Evolutionary conservation across 768 basidiomycete species (phyloP).

Genomic region (Hypsizygus marmoreus): DNA sequence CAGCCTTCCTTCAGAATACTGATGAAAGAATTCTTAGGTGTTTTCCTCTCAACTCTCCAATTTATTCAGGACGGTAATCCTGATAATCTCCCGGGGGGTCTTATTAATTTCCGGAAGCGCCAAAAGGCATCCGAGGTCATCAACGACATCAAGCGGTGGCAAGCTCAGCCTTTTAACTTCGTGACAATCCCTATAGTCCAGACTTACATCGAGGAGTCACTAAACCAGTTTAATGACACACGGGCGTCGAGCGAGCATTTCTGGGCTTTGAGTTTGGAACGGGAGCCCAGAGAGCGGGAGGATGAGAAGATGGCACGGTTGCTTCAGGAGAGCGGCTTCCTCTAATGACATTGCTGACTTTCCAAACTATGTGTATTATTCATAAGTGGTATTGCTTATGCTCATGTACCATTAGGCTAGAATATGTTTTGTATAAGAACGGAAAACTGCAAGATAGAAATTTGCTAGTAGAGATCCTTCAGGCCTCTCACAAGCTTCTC

Average conservation of each 20-base stretch:
- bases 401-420: conserved; percentile 18
- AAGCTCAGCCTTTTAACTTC: conserved; percentile 88
- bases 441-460: too few species aligned
- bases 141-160: conserved; percentile 95
- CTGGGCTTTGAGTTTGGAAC: conserved; percentile 83
- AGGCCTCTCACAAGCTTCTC: too few species aligned
- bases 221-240: conserved; percentile 70
- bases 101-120: conserved; percentile 96
- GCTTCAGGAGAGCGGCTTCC: conserved; percentile 86
- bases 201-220: conserved; percentile 75
- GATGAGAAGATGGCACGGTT: conserved; percentile 95
- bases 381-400: conserved; percentile 23
- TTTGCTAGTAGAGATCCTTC: too few species aligned
- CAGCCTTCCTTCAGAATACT: conserved; percentile 6
- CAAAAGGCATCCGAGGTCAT: conserved; percentile 96
- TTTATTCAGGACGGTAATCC: conserved; percentile 98
- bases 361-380: conserved; percentile 13
- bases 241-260: conserved; percentile 73
- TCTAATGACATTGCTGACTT: conserved; percentile 42
- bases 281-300: conserved; percentile 93
- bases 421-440: conserved; percentile 9
- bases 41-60: conserved; percentile 94
- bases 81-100: conserved; percentile 72
- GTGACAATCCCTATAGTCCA: conserved; percentile 65
- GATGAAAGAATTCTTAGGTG: conserved; percentile 52